phyloP scores from a whole-genome alignment of 2,329 filamentous ascomycete genomes.

The Exophiala sp. region DNA sequence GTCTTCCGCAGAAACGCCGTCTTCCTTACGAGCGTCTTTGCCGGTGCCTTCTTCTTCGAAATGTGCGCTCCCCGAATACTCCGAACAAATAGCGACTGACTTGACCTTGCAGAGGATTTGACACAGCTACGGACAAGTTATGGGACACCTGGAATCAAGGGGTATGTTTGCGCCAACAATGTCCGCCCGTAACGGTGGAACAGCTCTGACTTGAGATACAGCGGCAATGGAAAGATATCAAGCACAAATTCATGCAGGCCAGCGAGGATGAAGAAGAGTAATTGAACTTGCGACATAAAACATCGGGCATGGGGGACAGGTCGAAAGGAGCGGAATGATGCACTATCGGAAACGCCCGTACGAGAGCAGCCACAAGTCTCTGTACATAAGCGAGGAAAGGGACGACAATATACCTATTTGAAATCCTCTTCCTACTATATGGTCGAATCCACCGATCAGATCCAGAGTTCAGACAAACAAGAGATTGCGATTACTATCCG shows the following conservation, averaged over 20 bases:
- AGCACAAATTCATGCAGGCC: slow-evolving; percentile 72
- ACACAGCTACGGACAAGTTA: slow-evolving; percentile 66
- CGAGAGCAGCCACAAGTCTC: background rate
- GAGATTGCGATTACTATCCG: background rate
- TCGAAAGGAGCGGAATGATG: too few relatives aligned
- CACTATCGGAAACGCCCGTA: background rate
- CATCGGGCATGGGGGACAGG: background rate
- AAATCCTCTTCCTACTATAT: background rate
- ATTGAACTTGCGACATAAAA: slow-evolving; percentile 17
- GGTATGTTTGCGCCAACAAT: slow-evolving; percentile 53
- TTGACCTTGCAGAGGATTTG: slow-evolving; percentile 61
- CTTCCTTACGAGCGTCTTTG: slow-evolving; percentile 84
- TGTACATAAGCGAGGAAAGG: slow-evolving; percentile 20
- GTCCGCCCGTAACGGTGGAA: background rate
- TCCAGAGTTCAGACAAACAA: background rate
- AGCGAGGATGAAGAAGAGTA: slow-evolving; percentile 58
- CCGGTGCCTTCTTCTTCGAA: slow-evolving; percentile 82
- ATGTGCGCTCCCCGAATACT: slow-evolving; percentile 59
- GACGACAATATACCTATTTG: slow-evolving; percentile 3
- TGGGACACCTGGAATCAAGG: slow-evolving; percentile 91
- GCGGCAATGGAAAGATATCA: slow-evolving; percentile 99
- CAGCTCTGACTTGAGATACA: slow-evolving; percentile 37
- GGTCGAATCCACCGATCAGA: background rate
- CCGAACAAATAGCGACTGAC: slow-evolving; percentile 2
- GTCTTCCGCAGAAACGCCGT: slow-evolving; percentile 80